These are phyloP conservation scores for Dimargaris xerosporica DNA, from an alignment of 192 early-diverging fungal genomes.

Conservation along the genomic window DNA sequence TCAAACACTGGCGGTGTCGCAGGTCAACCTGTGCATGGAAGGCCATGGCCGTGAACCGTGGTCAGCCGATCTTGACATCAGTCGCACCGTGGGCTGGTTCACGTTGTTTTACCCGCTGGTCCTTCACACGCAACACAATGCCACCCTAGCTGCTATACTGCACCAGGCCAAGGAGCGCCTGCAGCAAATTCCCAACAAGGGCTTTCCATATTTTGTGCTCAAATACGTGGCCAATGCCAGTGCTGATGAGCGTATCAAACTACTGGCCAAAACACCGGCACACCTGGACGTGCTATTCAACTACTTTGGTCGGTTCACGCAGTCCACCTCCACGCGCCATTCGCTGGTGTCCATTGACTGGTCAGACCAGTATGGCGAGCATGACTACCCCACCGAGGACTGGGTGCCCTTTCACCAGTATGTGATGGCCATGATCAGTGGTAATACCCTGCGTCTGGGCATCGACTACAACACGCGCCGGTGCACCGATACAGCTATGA, in stretches of 20 bases:
- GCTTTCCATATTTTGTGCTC: not conserved
- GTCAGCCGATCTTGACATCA: no score
- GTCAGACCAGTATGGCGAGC: not conserved
- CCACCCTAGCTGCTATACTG: not conserved
- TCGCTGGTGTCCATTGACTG: slow-evolving; percentile 9
- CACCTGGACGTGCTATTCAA: slow-evolving; percentile 8
- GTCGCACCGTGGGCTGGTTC: no score
- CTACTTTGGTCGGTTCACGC: slow-evolving; percentile 8
- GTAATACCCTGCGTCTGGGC: not conserved
- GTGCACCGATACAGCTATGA: not conserved
- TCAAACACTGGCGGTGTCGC: no score
- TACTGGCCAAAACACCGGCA: slow-evolving; percentile 6
- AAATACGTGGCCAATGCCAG: not conserved
- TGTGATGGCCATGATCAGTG: slow-evolving; percentile 3
- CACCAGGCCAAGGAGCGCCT: not conserved
- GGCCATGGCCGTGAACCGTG: no score
- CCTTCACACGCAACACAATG: not conserved
- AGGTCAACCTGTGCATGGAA: no score
- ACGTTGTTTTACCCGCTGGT: not conserved
- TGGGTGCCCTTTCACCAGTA: slow-evolving; percentile 5
- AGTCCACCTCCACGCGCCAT: not conserved
- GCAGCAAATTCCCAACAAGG: slow-evolving; percentile 6
- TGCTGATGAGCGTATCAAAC: not conserved
- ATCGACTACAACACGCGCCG: slow-evolving; percentile 1
- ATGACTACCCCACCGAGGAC: slow-evolving; percentile 1